phyloP scores from a whole-genome alignment of 139 green algal species.

The Volvox africanus region DNA sequence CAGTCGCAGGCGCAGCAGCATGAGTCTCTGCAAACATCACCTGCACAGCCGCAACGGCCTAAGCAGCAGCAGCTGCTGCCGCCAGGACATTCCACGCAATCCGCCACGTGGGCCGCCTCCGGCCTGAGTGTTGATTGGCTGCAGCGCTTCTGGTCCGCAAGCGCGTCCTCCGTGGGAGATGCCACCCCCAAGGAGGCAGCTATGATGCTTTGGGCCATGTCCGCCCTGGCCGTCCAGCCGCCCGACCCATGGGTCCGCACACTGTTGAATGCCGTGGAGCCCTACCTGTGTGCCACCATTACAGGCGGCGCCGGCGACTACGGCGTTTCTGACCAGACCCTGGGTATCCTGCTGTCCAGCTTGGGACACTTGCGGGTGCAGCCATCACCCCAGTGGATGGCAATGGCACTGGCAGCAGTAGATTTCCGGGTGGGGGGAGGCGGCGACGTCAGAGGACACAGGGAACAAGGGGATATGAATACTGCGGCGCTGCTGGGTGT shows the following conservation, averaged over 20 bases:
- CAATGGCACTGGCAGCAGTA: conserved; percentile 1
- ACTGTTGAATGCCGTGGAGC: conserved; percentile 9
- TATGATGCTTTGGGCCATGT: conserved; percentile 32
- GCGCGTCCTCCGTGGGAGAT: not conserved
- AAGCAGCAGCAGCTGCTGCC: not conserved
- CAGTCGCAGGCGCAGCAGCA: not conserved
- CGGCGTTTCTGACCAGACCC: conserved; percentile 14
- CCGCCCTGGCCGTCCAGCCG: not conserved
- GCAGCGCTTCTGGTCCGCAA: conserved; percentile 13
- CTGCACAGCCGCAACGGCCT: not conserved
- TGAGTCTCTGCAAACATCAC: not conserved
- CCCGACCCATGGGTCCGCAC: not conserved
- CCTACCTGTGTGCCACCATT: not conserved
- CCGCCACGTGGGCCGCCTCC: conserved; percentile 7
- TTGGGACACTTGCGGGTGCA: not conserved
- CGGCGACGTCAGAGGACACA: not conserved
- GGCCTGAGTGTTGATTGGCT: conserved; percentile 30
- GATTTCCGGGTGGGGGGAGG: not conserved
- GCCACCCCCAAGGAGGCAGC: conserved; percentile 23
- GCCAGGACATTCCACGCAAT: not conserved
- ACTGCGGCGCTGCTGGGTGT: not conserved
- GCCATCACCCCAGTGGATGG: conserved; percentile 31
- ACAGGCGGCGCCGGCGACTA: not conserved
- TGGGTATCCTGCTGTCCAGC: conserved; percentile 4
- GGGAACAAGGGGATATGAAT: not conserved